Base-by-base conservation (phyloP, 805 yeast species). In the Crinitomyces ghanaensis region DNA sequence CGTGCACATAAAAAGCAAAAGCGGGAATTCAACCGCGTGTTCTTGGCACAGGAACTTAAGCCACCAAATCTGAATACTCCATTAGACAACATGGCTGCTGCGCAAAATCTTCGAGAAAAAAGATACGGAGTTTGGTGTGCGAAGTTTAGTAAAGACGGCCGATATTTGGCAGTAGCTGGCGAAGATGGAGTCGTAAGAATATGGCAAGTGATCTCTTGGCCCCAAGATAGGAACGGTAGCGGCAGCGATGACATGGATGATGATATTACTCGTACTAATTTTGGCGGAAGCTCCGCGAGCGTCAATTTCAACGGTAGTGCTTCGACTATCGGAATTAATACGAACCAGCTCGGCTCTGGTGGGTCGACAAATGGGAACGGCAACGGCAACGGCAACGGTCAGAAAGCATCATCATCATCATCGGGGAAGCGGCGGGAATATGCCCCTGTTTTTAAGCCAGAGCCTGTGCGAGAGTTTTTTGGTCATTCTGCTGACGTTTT, bases 141-240 rank as follows among this genome's bases (percentile, higher is more conserved):
- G 60, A 69, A 72, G 45, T 86, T 86, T 55, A 74, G 81, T 37
- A 54, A 55, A 8, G 93, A 86, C 56, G 96, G 96, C 7, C 75
- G 72, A 53, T 83, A 66, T 51, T 55, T 86, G 46, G 95, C 95
- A 0, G 70, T 80, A 2, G 95, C 88, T 0, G 93, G 94, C 13
- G 72, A 80, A 44, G 85, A 81, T 49, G 67, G 77, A 3, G 54
- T 64, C 1, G 64, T 86, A 9, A 62, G 74, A 33, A 60, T 85
- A 3, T 85, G 93, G 91, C 75, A 81, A 52, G 93, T 82, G 4
- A 70, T 84, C 0, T 62, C 81, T 3, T 72, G 85, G 0, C 77
- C 84, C 0, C 57, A 74, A 38, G 86, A 81, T 43, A 59, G n/a
- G n/a, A n/a, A n/a, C n/a, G n/a, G n/a, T n/a, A n/a, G 93, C 40